A percentile compares a stretch with the other conserved stretches of the same genome.
phyloP scores from a whole-genome alignment of 176 grass and related monocot genomes.

The Musa beccarii region DNA sequence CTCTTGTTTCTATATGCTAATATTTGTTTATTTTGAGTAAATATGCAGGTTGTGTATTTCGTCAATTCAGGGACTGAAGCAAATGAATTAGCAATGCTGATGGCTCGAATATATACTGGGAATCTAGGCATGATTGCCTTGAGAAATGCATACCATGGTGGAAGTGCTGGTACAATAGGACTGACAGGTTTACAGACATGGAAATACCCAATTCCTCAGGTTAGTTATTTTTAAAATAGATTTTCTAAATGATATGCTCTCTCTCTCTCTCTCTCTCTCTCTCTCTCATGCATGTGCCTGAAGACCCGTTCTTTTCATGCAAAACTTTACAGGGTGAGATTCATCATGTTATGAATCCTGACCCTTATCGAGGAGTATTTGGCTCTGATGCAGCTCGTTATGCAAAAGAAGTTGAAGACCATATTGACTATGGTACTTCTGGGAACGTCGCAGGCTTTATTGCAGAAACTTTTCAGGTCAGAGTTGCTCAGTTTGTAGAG shows the following conservation, averaged over 20 bases:
- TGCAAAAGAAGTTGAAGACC: constrained; percentile 81
- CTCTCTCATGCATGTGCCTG: too few relatives aligned
- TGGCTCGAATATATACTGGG: constrained; percentile 80
- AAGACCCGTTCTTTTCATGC: not conserved
- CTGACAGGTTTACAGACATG: constrained; percentile 82
- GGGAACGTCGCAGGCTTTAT: constrained; percentile 93
- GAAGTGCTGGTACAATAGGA: constrained; percentile 80
- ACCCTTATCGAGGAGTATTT: constrained; percentile 77
- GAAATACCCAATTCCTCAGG: constrained; percentile 96
- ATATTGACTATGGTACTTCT: constrained; percentile 72
- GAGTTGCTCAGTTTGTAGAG: not conserved
- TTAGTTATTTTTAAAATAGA: constrained; percentile 19
- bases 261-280: not conserved
- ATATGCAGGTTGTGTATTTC: constrained; percentile 72
- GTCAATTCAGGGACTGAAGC: constrained; percentile 99
- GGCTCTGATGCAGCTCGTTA: constrained; percentile 62
- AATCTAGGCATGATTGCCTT: constrained; percentile 91
- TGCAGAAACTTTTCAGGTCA: constrained; percentile 96
- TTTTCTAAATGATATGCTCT: not conserved
- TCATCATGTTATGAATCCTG: constrained; percentile 95
- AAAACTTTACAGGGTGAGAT: constrained; percentile 69
- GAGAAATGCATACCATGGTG: constrained; percentile 92
- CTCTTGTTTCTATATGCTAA: not conserved
- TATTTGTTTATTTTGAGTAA: not conserved
- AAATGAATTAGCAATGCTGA: constrained; percentile 91